Evolutionary conservation across 2,329 filamentous ascomycete species (phyloP).

Genomic region (Colletotrichum falcatum): DNA sequence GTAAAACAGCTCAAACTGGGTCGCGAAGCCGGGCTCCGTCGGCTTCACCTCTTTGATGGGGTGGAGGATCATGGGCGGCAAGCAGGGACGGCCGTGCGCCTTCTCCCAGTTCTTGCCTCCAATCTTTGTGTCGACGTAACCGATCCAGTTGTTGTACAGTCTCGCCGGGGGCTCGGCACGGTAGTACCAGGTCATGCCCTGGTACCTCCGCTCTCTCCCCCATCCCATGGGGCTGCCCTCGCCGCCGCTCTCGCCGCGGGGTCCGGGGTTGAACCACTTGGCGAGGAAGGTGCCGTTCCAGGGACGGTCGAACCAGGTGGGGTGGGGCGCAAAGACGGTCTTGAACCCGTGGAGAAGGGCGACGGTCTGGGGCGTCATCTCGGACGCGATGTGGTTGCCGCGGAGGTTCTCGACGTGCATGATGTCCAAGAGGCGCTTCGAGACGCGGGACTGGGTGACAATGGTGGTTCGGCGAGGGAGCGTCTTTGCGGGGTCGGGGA

Average conservation of each 20-base stretch:
- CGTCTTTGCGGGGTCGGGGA: conserved; percentile 62
- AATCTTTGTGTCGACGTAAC: conserved; percentile 66
- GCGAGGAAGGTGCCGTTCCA: conserved; percentile 69
- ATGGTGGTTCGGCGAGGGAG: conserved; percentile 82
- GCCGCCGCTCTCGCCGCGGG: conserved; percentile 65
- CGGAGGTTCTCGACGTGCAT: conserved; percentile 83
- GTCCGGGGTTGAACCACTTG: conserved; percentile 71
- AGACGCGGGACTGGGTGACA: conserved; percentile 80
- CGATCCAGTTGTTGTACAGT: conserved; percentile 73
- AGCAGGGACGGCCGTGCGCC: conserved; percentile 65
- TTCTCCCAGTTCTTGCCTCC: conserved; percentile 69
- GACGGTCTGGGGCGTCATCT: conserved; percentile 82
- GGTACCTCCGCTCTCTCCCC: conserved; percentile 68
- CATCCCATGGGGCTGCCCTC: conserved; percentile 69
- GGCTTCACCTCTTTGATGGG: conserved; percentile 69
- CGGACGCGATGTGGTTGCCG: conserved; percentile 81
- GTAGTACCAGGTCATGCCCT: conserved; percentile 72
- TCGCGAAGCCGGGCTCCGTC: conserved; percentile 58
- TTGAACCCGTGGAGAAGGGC: conserved; percentile 84
- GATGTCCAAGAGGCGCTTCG: conserved; percentile 76
- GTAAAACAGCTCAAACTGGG: conserved; percentile 53
- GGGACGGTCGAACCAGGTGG: conserved; percentile 81
- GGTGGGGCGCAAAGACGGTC: conserved; percentile 81
- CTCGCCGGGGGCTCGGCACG: conserved; percentile 67
- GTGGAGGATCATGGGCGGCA: conserved; percentile 70